A percentile compares a stretch with the other conserved stretches of the same genome.
Evolutionary conservation across 768 basidiomycete species (phyloP).

Genomic region (Boletus coccyginus): DNA sequence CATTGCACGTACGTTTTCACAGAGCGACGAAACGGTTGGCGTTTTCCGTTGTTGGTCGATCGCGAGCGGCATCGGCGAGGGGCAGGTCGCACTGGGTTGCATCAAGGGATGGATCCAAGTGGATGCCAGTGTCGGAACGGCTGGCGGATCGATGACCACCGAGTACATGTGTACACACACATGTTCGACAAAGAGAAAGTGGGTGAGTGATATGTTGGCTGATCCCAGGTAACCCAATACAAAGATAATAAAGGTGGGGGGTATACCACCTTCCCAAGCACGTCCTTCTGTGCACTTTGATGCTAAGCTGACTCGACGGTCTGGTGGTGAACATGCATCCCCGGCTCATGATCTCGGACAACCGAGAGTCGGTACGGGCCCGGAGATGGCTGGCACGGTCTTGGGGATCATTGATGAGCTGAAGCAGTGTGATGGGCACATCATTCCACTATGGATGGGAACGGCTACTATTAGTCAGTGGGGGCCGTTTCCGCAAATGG

Average conservation of each 20-base stretch:
- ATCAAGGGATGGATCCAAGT: conserved; percentile 29
- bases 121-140: conserved; percentile 26
- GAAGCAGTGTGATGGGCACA: conserved; percentile 12
- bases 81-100: conserved; percentile 15
- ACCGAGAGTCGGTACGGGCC: conserved; percentile 9
- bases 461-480: conserved; percentile 33
- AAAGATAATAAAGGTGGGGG: conserved; percentile 25
- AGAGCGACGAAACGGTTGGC: conserved; percentile 21
- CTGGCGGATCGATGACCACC: conserved; percentile 23
- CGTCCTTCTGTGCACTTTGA: conserved; percentile 36
- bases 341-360: conserved; percentile 16
- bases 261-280: conserved; percentile 32
- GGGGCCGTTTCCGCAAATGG: neutral
- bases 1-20: conserved; percentile 27
- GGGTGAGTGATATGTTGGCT: conserved; percentile 12
- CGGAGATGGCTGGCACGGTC: conserved; percentile 15
- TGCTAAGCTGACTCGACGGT: conserved; percentile 16
- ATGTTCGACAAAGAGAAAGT: conserved; percentile 25
- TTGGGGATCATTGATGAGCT: conserved; percentile 4
- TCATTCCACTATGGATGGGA: conserved; percentile 29
- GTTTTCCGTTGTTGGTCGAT: conserved; percentile 29
- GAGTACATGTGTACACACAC: conserved; percentile 33
- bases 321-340: neutral
- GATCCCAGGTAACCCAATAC: neutral
- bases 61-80: conserved; percentile 21